These are phyloP conservation scores for Lentinula edodes DNA, from an alignment of 768 basidiomycete genomes.

Conservation along the genomic window DNA sequence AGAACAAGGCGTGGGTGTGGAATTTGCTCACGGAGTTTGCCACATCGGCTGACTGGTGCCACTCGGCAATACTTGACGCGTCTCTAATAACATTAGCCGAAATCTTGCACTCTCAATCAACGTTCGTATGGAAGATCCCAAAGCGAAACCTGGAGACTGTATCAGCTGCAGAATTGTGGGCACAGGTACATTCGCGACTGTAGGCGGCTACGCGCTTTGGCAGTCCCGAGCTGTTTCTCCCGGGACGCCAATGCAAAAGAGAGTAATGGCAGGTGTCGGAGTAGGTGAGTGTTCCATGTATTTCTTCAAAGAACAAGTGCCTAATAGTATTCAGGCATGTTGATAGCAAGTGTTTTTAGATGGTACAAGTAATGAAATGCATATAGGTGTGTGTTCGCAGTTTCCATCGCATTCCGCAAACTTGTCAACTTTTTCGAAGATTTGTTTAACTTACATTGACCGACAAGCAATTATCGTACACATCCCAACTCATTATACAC, in stretches of 20 bases:
- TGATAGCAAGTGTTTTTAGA: constrained; percentile 9
- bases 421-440: not conserved
- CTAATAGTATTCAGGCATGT: constrained; percentile 33
- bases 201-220: constrained; percentile 64
- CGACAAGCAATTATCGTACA: not conserved
- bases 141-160: constrained; percentile 39
- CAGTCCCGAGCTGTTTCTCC: constrained; percentile 59
- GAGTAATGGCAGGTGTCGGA: constrained; percentile 56
- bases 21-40: not conserved
- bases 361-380: constrained; percentile 8
- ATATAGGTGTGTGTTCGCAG: not conserved
- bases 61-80: not conserved
- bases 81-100: not conserved
- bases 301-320: constrained; percentile 13
- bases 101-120: not conserved
- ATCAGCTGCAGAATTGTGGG: constrained; percentile 68
- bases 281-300: constrained; percentile 36
- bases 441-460: not conserved
- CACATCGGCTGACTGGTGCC: not conserved
- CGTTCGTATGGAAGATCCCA: not conserved
- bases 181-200: constrained; percentile 53
- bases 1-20: not conserved
- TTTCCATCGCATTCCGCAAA: not conserved
- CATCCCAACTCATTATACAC: not conserved
- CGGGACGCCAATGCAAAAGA: constrained; percentile 56